Evolutionary conservation across 83 land plant genomes (phyloP).

Genomic region (Thuja plicata): DNA sequence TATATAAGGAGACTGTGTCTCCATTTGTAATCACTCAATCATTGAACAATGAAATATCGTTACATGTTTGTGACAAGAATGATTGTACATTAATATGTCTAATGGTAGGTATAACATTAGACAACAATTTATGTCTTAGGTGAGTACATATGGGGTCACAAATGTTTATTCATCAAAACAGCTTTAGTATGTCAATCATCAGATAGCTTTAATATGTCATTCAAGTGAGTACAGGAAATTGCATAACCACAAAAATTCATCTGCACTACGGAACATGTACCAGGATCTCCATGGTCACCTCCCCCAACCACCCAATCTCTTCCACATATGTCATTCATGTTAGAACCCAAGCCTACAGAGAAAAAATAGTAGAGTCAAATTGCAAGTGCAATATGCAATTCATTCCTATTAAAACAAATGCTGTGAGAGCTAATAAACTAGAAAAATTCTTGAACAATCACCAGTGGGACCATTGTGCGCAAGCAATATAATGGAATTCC

Average conservation of each 20-base stretch:
- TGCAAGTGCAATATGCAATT: background rate
- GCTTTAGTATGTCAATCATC: background rate
- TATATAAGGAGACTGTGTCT: no score
- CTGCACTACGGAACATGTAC: slow-evolving; percentile 29
- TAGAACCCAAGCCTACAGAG: slow-evolving; percentile 73
- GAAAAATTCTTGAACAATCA: background rate
- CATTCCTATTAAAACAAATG: background rate
- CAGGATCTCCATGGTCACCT: slow-evolving; percentile 94
- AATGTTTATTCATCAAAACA: background rate
- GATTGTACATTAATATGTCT: background rate
- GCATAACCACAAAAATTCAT: background rate
- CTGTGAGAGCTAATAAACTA: background rate
- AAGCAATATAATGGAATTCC: slow-evolving; percentile 54
- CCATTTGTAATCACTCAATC: no score
- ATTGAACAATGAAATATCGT: no score
- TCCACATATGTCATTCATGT: slow-evolving; percentile 81
- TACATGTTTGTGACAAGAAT: background rate
- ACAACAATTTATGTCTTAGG: background rate
- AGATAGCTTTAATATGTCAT: background rate
- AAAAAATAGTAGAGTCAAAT: background rate
- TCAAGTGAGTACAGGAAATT: background rate
- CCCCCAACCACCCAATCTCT: slow-evolving; percentile 70
- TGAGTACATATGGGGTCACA: background rate
- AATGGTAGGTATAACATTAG: background rate
- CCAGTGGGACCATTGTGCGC: slow-evolving; percentile 84